Conservation (phyloP, 805 yeast species). For the Ogataea minuta region DNA sequence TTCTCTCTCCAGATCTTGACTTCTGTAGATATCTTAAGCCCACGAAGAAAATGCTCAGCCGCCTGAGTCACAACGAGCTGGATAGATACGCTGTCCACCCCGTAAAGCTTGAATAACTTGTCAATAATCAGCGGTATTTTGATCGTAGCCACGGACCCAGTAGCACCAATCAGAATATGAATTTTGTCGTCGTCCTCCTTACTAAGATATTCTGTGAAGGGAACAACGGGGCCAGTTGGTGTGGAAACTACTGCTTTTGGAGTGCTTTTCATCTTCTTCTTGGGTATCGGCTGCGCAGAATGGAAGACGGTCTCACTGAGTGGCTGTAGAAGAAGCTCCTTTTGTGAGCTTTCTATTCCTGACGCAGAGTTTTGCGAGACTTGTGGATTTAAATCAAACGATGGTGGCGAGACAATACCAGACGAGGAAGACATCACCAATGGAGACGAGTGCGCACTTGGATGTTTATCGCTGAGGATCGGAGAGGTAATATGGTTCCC, state of each 20-base stretch:
- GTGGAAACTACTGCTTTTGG: slow-evolving; percentile 53
- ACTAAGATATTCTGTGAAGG: slow-evolving; percentile 69
- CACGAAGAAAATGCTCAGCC: slow-evolving; percentile 75
- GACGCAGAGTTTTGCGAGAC: slow-evolving; percentile 1
- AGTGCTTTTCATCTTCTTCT: slow-evolving; percentile 33
- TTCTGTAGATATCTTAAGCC: slow-evolving; percentile 55
- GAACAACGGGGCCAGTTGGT: slow-evolving; percentile 64
- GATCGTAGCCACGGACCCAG: slow-evolving; percentile 96
- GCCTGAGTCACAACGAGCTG: slow-evolving; percentile 83
- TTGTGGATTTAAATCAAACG: slow-evolving; percentile 19
- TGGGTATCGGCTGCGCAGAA: slow-evolving; percentile 15
- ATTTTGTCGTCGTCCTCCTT: slow-evolving; percentile 80
- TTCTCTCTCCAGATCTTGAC: slow-evolving; percentile 88
- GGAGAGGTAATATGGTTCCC: slow-evolving; percentile 1
- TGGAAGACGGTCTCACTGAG: neutral
- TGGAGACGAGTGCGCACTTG: slow-evolving; percentile 5
- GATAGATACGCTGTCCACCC: slow-evolving; percentile 68
- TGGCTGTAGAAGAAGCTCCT: slow-evolving; percentile 1
- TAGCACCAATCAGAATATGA: slow-evolving; percentile 87
- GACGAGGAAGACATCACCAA: slow-evolving; percentile 7
- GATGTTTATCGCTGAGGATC: slow-evolving; percentile 1
- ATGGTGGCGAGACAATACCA: slow-evolving; percentile 19
- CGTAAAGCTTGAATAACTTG: slow-evolving; percentile 77
- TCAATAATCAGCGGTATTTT: slow-evolving; percentile 88
- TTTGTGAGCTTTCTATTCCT: neutral